Evolutionary conservation across 768 basidiomycete genomes (phyloP).

Genomic region (Suillus spraguei): DNA sequence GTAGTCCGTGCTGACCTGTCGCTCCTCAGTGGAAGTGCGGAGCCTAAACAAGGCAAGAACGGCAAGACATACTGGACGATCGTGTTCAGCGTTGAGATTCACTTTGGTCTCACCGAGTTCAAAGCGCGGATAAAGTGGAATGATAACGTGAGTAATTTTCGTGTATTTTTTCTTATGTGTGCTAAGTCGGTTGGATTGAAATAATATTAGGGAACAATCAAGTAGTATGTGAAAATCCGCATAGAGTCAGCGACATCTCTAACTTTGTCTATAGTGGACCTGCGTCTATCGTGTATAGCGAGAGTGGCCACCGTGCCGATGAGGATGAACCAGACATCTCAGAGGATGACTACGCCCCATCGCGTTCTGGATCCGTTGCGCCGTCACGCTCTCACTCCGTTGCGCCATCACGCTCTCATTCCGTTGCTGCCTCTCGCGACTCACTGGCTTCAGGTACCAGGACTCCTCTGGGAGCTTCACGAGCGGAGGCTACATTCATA

Average conservation of each 20-base stretch:
- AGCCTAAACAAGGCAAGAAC: constrained; percentile 61
- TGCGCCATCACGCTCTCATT: constrained; percentile 46
- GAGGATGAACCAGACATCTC: constrained; percentile 71
- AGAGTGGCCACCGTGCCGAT: constrained; percentile 71
- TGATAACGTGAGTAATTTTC: constrained; percentile 59
- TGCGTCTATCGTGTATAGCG: constrained; percentile 80
- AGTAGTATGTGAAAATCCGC: constrained; percentile 56
- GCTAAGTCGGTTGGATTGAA: constrained; percentile 12
- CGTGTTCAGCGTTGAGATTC: constrained; percentile 82
- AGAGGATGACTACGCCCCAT: constrained; percentile 58
- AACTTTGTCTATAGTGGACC: constrained; percentile 56
- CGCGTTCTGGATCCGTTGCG: constrained; percentile 33
- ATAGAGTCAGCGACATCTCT: background rate
- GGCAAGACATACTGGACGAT: constrained; percentile 84
- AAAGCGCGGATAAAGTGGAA: constrained; percentile 82
- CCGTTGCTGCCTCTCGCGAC: constrained; percentile 53
- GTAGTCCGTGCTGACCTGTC: constrained; percentile 80
- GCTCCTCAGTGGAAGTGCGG: constrained; percentile 68
- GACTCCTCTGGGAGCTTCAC: constrained; percentile 33
- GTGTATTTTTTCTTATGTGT: constrained; percentile 4
- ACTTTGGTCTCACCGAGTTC: constrained; percentile 83
- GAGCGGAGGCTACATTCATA: constrained; percentile 28
- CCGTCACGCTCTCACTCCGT: constrained; percentile 48
- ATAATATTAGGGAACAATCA: constrained; percentile 56
- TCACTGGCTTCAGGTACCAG: constrained; percentile 32